Evolutionary conservation across 2,329 filamentous ascomycete species (phyloP), one percentile per base, ranked within the genome.

Genomic region (Ceratocystis ficicola): DNA sequence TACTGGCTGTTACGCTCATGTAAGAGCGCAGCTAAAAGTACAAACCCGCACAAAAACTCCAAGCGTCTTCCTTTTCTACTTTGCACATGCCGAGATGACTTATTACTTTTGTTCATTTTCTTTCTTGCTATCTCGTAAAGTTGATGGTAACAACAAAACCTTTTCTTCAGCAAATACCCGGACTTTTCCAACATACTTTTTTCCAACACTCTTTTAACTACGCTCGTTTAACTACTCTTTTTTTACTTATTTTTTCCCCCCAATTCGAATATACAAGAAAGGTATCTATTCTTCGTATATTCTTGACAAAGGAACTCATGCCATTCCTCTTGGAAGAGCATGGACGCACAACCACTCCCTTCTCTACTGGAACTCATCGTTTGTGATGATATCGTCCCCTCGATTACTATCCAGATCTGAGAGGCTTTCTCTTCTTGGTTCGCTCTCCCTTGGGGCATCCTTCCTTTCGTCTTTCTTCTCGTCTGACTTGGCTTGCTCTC

Each of bases 1-100:
- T 82, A 70, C 71, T 80, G n/a, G 76, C 76, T 60, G 77, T 77
- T 17, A 79, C 76, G n/a, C 69, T 84, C 66, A 73, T 84, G 72
- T 85, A 81, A 77, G 66, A 59, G 25, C 22, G 50, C 30, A 28
- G 30, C 44, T 3, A 30, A 44, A 5, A 50, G 15, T 50, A 36
- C 41, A 60, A 63, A 57, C 44, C 52, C 62, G 20, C 46, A n/a
- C 46, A n/a, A 52, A 59, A 57, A 44, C 41, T 10, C 25, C 50
- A 55, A 59, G 59, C 62, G 61, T 63, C 62, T 55, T 55, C 52
- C 28, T 30, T 63, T 61, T 62, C 64, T 62, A 44, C 44, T 55
- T 36, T 22, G 65, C 41, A 50, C 20, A 20, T 25, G 48, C 25
- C 46, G 62, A 62, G 50, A 63, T 62, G n/a, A 44, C 55, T 12